Evolutionary conservation across 306 rosid genomes (phyloP), one percentile per base, ranked within the genome.

Genomic region (Casuarina equisetifolia): DNA sequence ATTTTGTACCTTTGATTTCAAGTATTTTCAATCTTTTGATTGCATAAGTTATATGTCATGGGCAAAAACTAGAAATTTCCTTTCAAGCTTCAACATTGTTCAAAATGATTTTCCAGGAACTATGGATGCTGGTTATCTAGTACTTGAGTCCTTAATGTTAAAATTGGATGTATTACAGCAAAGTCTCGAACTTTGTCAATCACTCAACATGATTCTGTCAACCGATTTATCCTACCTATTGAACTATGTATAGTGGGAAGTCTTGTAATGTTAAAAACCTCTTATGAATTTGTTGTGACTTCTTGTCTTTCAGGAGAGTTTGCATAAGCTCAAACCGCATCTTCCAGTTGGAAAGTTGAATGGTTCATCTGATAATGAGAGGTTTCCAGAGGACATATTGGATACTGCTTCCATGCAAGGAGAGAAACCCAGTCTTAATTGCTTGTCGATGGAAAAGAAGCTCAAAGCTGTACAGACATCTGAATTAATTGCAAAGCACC

Each of bases 281-380:
- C 20, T 45, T 32, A 16, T 70, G 77, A 32, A 64, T 25, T 32
- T 72, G 64, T 73, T 35, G 32, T 17, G 64, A 54, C 39, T 76
- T 74, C 43, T 84, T 87, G 54, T 84, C 76, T 78, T 35, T 78
- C 91, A 90, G 96, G 90, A 81, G 73, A 81, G 51, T 83, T 81
- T 87, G 74, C 76, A 79, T 72, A 79, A 86, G 77, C 75, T 76
- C 51, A 80, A 81, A 82, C 79, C 75, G 82, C 83, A 87, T 82
- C 81, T 67, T 63, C 77, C 82, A 40, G 86, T 68, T 38, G 74
- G 84, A 84, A 90, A 86, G 81, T 82, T 82, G 58, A 80, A 77
- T 72, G 87, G 79, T 58, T 43, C 77, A 48, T 5, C 66, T 61
- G 76, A 79, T 48, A 76, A 70, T 70, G 81, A 85, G 85, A 69